Base-by-base conservation (phyloP, 148 eudicot genomes). In the Silene latifolia region DNA sequence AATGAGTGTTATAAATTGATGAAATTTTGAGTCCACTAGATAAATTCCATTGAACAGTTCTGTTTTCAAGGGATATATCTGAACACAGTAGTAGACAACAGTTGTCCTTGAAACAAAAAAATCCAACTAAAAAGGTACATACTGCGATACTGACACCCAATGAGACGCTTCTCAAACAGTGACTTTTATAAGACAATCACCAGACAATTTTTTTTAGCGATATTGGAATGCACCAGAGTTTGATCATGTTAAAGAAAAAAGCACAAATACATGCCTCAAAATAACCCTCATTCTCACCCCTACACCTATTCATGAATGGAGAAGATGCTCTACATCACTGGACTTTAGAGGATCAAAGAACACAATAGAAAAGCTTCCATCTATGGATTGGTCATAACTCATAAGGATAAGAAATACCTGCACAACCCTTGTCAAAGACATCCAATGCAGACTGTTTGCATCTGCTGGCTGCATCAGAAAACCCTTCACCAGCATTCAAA, bases 381-480 rank as follows among this genome's bases (percentile, higher is more conserved):
- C 4, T 14, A 42, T 20, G 11, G 19, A 20, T 0, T 9, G 51
- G 14, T 10, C 12, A n/a, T n/a, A n/a, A n/a, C n/a, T n/a, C n/a
- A n/a, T 4, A 42, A 20, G 7, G 11, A 42, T 42, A 5, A 20
- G 20, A 42, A 44, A 20, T 67, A 67, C 71, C 71, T 18, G 87
- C 85, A 83, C 86, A 90, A 83, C 80, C 84, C 83, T 85, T 88
- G 82, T 90, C 96, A 83, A 93, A 90, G 23, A 74, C 74, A 21
- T 74, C 79, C 87, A 88, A 71, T 69, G 80, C 84, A 72, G 74
- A 69, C 73, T 86, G 72, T 32, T 87, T 82, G 81, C 88, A 86
- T 62, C 81, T 81, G 76, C 78, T 76, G 77, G 90, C 89, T 75
- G 92, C 96, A 72, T 77, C 66, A 72, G 93, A 86, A 85, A 93